Percentiles rank a stretch among this genome's conserved stretches.
Evolutionary conservation across 495 filamentous ascomycete genomes (phyloP).

Genomic region (Aspergillus conjunctus): DNA sequence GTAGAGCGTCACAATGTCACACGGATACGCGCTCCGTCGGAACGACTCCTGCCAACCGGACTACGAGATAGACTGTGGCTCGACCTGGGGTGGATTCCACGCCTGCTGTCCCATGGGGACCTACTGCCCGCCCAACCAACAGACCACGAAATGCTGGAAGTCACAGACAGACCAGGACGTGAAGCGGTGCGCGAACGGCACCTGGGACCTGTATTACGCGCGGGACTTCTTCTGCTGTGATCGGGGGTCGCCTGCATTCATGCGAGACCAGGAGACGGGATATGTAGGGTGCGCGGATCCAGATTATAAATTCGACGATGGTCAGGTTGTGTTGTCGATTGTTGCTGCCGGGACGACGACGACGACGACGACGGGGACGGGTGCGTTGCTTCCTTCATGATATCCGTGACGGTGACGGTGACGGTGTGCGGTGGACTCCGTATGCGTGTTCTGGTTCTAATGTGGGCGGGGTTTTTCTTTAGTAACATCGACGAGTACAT

Average conservation of each 20-base stretch:
- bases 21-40: neutral
- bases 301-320: neutral
- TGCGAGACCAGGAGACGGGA: neutral
- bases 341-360: no score
- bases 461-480: no score
- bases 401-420: no score
- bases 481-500: neutral
- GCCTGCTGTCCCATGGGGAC: neutral
- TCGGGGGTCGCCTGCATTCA: neutral
- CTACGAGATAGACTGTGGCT: neutral
- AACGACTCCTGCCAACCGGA: neutral
- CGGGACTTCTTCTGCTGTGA: neutral
- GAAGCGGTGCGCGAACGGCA: neutral
- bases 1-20: no score
- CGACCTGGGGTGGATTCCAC: neutral
- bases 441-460: no score
- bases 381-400: neutral
- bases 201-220: conserved; percentile 4
- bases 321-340: neutral
- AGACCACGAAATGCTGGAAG: neutral
- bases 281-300: neutral
- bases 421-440: no score
- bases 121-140: neutral
- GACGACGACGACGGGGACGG: neutral
- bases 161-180: neutral